These are phyloP conservation scores for Solanum ahanhuiri DNA, from an alignment of 257 asterid species.

Conservation along the genomic window DNA sequence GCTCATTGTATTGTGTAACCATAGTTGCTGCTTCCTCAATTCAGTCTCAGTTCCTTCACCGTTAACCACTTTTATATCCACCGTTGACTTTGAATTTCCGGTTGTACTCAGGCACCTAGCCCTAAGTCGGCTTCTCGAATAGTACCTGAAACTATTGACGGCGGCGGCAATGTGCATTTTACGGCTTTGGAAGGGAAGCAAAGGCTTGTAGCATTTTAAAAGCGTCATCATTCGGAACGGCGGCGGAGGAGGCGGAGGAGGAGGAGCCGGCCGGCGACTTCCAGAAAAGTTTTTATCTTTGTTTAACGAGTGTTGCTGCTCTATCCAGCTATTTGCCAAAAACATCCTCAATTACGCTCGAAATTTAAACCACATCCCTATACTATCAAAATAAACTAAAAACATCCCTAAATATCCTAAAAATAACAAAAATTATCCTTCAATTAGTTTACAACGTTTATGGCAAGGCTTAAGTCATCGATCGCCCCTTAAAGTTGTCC, in stretches of 20 bases:
- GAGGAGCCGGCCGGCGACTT: not conserved
- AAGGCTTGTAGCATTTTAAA: constrained; percentile 37
- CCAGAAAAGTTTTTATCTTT: not conserved
- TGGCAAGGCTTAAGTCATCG: no score
- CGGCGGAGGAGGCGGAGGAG: not conserved
- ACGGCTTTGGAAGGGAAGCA: constrained; percentile 3
- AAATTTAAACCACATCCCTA: not conserved
- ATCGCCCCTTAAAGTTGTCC: no score
- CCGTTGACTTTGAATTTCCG: not conserved
- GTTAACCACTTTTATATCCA: not conserved
- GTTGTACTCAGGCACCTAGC: constrained; percentile 21
- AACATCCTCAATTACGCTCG: not conserved
- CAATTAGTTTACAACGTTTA: no score
- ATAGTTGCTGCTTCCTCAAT: constrained; percentile 31
- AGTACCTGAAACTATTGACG: not conserved
- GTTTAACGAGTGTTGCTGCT: not conserved
- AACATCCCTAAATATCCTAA: not conserved
- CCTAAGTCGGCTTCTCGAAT: constrained; percentile 8
- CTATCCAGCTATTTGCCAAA: not conserved
- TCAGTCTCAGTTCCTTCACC: not conserved
- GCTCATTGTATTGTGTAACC: constrained; percentile 86
- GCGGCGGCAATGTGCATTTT: not conserved
- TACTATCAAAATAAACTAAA: not conserved
- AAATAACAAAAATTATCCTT: not conserved
- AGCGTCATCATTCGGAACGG: constrained; percentile 19